Evolutionary conservation across 495 filamentous ascomycete species (phyloP), one percentile per base, ranked within the genome.

Genomic region (Rhizodiscina lignyota): DNA sequence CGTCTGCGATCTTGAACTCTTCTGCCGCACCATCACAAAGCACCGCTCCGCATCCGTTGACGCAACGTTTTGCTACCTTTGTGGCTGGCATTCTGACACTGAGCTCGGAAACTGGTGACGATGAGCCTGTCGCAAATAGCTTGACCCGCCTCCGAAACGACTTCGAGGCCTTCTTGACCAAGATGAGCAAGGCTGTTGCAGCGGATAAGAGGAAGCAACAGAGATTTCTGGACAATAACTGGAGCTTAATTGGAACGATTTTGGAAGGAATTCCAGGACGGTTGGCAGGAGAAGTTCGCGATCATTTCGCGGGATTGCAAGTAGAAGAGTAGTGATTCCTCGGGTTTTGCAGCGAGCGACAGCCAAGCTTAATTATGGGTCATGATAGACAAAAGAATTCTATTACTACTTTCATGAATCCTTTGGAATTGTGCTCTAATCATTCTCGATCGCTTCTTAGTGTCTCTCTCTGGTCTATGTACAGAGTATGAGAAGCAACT

Each of bases 211-310:
- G 82, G 48, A 87, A 84, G 59, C 60, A 82, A 46, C 81, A 86
- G 51, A 62, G 91, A 39, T 94, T 96, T 45, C 57, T 96, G 43
- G 82, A 72, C 48, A 96, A 94, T 53, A 96, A 97, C 51, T 96
- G 93, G 58, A 81, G 77, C 32, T 63, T 97, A 48, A 70, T 97
- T 6, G 55, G 83, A 56, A 93, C 91, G 5, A 92, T 97, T 40
- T 77, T 97, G 42, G 77, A 68, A 56, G 84, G 86, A 58, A 72
- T 73, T 40, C 68, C 72, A 40, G 84, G 84, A 16, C 84, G 83
- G 59, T 51, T 89, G 55, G 83, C 81, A 22, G 56, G 51, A 12
- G 83, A 91, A 46, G 70, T 81, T 54, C 72, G 73, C 56, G 56
- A 65, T 54, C 68, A 77, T 51, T 80, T 79, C 49, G 72, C 76